Base-by-base conservation (phyloP, 2,329 filamentous ascomycete genomes). In the Xenoacremonium recifei region DNA sequence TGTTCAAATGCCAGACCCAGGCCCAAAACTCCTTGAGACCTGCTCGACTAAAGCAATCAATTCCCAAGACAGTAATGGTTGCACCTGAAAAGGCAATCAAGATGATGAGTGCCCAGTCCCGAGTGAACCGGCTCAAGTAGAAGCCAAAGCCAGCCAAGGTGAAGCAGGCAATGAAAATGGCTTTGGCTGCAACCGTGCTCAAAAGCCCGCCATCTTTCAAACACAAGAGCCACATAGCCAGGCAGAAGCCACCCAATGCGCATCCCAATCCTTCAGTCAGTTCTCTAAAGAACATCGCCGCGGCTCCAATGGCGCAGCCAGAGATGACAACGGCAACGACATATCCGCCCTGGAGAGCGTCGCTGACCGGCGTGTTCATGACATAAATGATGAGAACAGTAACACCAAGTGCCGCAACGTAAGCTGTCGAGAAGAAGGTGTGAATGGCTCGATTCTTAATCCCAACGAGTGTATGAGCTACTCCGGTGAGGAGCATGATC, bases 1-100 rank as follows among this genome's bases (percentile, higher is more conserved):
- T 72, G 62, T 96, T 96, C 29, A 97, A 67, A 34, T 71, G 71
- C 92, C 92, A 97, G 27, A 95, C 75, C 62, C 95, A 97, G 5
- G 89, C 77, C 92, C 92, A 97, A 54, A 96, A 96, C 63, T 97
- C 92, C 64, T 96, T 96, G 55, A 95, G 70, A 0, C 92, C 92
- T n/a, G 90, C 89, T 48, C 82, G 76, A 57, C 84, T 92, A 56
- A 92, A 95, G 64, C 89, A 95, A 62, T 97, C 92, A 44, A 97
- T 87, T 3, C 92, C 92, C 3, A 97, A 67, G 12, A 95, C 79
- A 1, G 85, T 74, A 3, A 80, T 80, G 0, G 89, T 96, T 4
- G 89, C 85, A 6, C 92, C 92, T 4, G 82, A 77, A 59, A 96
- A 95, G 1, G 91, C 80, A 11, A 89, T 89, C 35, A 80, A 80